These are phyloP conservation scores for Fusarium duplospermum DNA, from an alignment of 2,329 filamentous ascomycete genomes.

Conservation along the genomic window DNA sequence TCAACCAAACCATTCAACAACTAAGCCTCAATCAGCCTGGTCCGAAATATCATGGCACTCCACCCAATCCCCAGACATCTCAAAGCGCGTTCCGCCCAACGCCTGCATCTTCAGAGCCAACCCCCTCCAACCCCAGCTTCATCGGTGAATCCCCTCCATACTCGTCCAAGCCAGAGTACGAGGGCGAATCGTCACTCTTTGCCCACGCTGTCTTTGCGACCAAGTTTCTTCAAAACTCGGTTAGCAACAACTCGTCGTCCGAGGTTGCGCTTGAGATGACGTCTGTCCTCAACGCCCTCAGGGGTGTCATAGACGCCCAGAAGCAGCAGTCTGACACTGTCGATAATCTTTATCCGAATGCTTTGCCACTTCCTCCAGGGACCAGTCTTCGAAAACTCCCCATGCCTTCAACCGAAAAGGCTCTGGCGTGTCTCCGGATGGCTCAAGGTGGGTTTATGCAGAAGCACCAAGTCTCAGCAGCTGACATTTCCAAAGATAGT, in stretches of 20 bases:
- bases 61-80: neutral
- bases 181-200: neutral
- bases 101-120: neutral
- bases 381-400: neutral
- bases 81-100: neutral
- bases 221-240: conserved; percentile 36
- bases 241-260: conserved; percentile 22
- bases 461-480: neutral
- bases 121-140: neutral
- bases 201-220: conserved; percentile 39
- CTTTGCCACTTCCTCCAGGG: neutral
- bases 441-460: neutral
- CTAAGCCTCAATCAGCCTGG: neutral
- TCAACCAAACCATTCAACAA: neutral
- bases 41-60: neutral
- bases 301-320: neutral
- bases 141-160: neutral
- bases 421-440: neutral
- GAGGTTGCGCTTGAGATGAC: conserved; percentile 37
- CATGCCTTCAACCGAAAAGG: neutral
- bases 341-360: neutral
- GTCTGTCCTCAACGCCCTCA: neutral
- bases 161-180: neutral
- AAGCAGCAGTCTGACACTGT: neutral
- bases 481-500: neutral